A percentile compares a stretch with the other conserved stretches of the same genome.
Evolutionary conservation across 106 monocot genomes (phyloP).

Genomic region (Xerophyta viscosa): DNA sequence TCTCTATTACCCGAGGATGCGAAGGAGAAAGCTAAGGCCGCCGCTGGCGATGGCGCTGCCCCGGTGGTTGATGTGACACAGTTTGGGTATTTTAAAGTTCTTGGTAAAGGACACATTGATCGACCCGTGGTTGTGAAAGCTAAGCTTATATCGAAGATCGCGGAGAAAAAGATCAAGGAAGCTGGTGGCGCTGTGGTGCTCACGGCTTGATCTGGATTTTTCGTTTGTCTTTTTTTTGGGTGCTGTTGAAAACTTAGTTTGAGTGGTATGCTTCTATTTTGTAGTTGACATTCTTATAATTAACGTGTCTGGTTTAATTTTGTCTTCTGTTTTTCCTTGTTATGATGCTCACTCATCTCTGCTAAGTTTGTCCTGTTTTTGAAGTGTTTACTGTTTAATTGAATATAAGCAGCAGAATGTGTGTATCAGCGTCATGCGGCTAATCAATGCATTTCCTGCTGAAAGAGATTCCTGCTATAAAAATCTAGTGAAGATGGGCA

Average conservation of each 20-base stretch:
- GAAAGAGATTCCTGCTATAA: conserved; percentile 1
- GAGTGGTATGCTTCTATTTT: no score
- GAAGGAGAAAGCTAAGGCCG: no score
- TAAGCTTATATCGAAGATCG: conserved; percentile 62
- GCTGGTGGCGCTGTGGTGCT: conserved; percentile 65
- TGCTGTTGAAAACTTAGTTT: no score
- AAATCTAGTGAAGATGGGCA: not conserved
- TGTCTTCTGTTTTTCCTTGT: no score
- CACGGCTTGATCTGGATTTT: conserved; percentile 58
- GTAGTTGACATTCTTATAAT: no score
- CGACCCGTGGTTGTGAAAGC: conserved; percentile 62
- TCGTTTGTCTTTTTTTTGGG: no score
- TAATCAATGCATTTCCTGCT: not conserved
- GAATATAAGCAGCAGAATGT: not conserved
- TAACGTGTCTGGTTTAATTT: no score
- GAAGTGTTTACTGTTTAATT: no score
- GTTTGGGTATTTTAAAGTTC: no score
- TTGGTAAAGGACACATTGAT: no score
- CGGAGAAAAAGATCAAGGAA: conserved; percentile 82
- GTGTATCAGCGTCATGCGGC: not conserved
- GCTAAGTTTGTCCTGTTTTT: no score
- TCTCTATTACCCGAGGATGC: conserved; percentile 55
- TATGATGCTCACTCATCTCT: no score
- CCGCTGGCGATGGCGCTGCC: conserved; percentile 9
- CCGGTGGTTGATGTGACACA: conserved; percentile 66